Percentiles rank a stretch among this genome's conserved stretches.
phyloP scores from a whole-genome alignment of 1,284 basidiomycete genomes.

The Erythrobasidium hasegawianum region DNA sequence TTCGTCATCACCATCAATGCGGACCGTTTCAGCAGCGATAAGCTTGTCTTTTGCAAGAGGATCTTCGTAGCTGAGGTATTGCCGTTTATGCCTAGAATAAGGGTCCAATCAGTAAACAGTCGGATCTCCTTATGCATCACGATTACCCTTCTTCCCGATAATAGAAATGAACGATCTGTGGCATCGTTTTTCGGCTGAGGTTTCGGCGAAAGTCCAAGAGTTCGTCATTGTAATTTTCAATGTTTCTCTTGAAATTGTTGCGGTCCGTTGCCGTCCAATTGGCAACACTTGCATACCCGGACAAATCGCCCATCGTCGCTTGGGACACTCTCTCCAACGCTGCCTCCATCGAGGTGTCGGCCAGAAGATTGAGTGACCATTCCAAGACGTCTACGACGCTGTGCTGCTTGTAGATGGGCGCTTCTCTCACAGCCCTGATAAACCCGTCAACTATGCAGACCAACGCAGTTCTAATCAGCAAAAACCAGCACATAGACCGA shows the following conservation, averaged over 20 bases:
- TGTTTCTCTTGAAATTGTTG: conserved; percentile 35
- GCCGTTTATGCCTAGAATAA: background rate
- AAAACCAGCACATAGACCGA: background rate
- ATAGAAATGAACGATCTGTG: conserved; percentile 43
- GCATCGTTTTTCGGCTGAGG: conserved; percentile 37
- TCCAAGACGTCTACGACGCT: conserved; percentile 21
- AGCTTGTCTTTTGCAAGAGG: conserved; percentile 40
- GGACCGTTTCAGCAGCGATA: conserved; percentile 37
- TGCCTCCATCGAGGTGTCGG: background rate
- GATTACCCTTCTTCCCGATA: conserved; percentile 38
- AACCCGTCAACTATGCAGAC: conserved; percentile 1
- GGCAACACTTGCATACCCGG: conserved; percentile 24
- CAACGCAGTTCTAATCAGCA: background rate
- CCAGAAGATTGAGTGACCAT: conserved; percentile 2
- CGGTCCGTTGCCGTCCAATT: conserved; percentile 41
- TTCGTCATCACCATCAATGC: conserved; percentile 21
- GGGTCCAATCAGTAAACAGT: too few relatives aligned
- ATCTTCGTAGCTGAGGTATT: conserved; percentile 38
- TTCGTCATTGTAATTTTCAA: conserved; percentile 41
- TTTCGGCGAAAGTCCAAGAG: conserved; percentile 37
- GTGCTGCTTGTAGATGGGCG: background rate
- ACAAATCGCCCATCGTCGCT: conserved; percentile 34
- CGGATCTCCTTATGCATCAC: too few relatives aligned
- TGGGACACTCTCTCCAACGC: conserved; percentile 32
- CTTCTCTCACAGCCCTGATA: background rate